Base-by-base conservation (phyloP, 2,329 filamentous ascomycete genomes). In the Alternaria solani region DNA sequence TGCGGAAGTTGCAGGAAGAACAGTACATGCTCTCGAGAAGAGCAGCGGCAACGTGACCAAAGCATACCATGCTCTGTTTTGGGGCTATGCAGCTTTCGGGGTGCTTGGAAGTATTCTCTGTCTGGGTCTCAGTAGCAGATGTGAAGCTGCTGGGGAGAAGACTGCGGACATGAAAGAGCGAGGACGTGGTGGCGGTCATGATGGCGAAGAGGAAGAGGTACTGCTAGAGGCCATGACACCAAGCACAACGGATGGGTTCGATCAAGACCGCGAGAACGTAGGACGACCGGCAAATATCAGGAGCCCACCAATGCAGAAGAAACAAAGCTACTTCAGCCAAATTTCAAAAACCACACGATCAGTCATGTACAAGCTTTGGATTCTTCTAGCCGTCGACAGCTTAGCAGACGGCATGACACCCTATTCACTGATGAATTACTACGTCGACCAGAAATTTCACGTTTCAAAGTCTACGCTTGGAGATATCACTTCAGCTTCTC, bases 291-390 rank as follows among this genome's bases (percentile, higher is more conserved):
- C 66, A 16, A 71, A 76, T 39, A 63, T 65, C 42, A 51, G 60
- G 25, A 30, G 55, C 2, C 34, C 42, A 7, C 55, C 54, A 16
- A 59, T 61, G 11, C 55, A 55, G 11, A 67, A 77, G 75, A 64
- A 81, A 75, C 65, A 67, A 51, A 67, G 66, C 34, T 75, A 74
- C 55, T 77, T 90, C 41, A 70, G 70, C 36, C 75, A 86, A 61
- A 89, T 90, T 52, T 90, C 88, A 0, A 73, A 77, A 1, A 77
- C 84, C 14, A 89, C 88, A 0, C 81, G 84, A 12, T 81, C 80
- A 2, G 82, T 87, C 68, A 88, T 90, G 84, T 86, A 85, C 74
- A 86, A 86, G 51, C 79, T 91, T 4, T 90, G 88, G 87, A 84
- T 89, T 59, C 82, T 91, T 7, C 81, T 91, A 9, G 83, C 85